Conservation (phyloP, 2,329 filamentous ascomycete species). For the Parastagonospora avenae region DNA sequence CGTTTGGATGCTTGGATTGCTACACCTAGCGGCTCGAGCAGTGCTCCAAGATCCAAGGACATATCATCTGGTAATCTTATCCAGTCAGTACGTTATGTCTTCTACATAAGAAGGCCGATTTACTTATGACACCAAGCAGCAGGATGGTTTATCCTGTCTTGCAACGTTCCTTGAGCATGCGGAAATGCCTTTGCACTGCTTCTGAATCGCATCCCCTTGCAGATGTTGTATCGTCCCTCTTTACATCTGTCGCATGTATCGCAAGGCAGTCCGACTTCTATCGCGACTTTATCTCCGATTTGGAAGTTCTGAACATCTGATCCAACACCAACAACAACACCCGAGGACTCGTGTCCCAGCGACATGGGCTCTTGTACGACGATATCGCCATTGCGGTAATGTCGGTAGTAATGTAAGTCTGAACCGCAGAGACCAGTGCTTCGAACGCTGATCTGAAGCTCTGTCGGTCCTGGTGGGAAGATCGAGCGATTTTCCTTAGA, state of each 20-base stretch:
- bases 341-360: constrained; percentile 78
- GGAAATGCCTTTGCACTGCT: constrained; percentile 65
- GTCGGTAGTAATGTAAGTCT: constrained; percentile 82
- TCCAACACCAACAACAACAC: constrained; percentile 76
- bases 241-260: constrained; percentile 63
- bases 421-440: constrained; percentile 73
- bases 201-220: constrained; percentile 62
- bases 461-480: constrained; percentile 53
- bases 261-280: constrained; percentile 91
- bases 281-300: constrained; percentile 81
- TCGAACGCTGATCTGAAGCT: constrained; percentile 68
- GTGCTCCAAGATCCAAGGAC: constrained; percentile 61
- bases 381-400: constrained; percentile 87
- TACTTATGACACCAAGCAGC: constrained; percentile 63
- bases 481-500: constrained; percentile 60
- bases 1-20: constrained; percentile 64
- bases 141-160: constrained; percentile 66
- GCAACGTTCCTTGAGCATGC: constrained; percentile 68
- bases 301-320: constrained; percentile 66
- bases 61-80: constrained; percentile 56
- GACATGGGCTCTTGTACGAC: constrained; percentile 82
- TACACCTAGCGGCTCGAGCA: constrained; percentile 66
- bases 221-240: constrained; percentile 66
- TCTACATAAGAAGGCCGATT: constrained; percentile 4
- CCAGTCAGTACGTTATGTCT: constrained; percentile 5